phyloP scores from a whole-genome alignment of 805 yeast species.

The Suhomyces emberorum region DNA sequence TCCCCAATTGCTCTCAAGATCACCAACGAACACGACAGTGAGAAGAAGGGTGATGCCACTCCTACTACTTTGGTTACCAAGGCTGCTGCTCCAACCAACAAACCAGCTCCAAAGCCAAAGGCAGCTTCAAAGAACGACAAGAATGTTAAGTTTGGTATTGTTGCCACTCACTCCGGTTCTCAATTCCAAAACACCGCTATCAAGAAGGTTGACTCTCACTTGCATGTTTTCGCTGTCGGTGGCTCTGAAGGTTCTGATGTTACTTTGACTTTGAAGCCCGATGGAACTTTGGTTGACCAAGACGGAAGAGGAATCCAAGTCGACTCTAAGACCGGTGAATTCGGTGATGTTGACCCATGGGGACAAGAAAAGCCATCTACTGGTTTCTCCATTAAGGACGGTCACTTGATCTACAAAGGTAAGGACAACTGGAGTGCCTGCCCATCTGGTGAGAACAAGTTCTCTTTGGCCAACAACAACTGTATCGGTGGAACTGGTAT shows the following conservation, averaged over 20 bases:
- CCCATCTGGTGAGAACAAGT: constrained; percentile 25
- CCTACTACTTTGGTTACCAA: constrained; percentile 5
- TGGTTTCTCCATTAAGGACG: constrained; percentile 38
- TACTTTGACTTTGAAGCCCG: constrained; percentile 21
- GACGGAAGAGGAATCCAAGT: constrained; percentile 27
- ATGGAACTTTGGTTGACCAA: constrained; percentile 29
- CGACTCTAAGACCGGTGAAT: constrained; percentile 29
- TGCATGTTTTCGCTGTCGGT: constrained; percentile 34
- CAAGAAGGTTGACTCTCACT: constrained; percentile 28
- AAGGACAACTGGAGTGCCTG: constrained; percentile 37
- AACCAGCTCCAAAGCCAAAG: constrained; percentile 2
- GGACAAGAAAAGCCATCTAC: constrained; percentile 31
- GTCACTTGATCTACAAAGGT: constrained; percentile 34
- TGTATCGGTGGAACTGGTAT: constrained; percentile 30
- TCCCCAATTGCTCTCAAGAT: constrained; percentile 10
- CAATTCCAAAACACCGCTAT: constrained; percentile 23
- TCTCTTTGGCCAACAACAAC: constrained; percentile 23
- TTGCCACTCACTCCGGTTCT: constrained; percentile 24
- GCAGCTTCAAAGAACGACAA: constrained; percentile 6
- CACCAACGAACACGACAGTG: constrained; percentile 1
- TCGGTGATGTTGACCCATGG: constrained; percentile 32
- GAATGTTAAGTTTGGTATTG: constrained; percentile 15
- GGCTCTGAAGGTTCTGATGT: constrained; percentile 27
- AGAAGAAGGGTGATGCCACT: constrained; percentile 3
- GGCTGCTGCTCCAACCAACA: constrained; percentile 6